Base-by-base conservation (phyloP, 1,284 basidiomycete genomes). In the Moniliella sp. region DNA sequence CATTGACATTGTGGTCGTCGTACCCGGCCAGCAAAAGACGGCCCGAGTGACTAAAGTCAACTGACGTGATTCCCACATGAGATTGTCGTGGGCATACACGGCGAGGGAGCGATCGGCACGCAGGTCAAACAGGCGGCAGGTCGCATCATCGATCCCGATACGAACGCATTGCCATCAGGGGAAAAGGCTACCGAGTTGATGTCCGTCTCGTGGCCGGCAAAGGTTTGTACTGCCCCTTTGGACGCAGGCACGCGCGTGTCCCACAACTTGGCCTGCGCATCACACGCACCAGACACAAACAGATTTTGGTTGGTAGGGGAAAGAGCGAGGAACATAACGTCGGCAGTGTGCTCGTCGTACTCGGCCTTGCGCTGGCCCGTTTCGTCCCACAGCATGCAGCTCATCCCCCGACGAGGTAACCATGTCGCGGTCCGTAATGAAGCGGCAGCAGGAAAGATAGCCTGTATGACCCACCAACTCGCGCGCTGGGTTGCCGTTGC, bases 171-270 rank as follows among this genome's bases (percentile, higher is more conserved):
- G 45, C 88, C 88, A 56, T 91, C 93, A 32, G 88, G 88, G 79
- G 94, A 94, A 67, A 94, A 94, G 81, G 80, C 78, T 27, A 97
- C 88, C 36, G 88, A 83, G 63, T 99, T 99, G 66, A 99, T 94
- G 61, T 99, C 91, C 34, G 82, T 86, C 64, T 94, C 88, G 60
- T 97, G 91, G 25, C 88, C 91, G 34, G 82, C 83, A 61, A 99
- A 97, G 3, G 88, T 93, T 66, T 97, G 91, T 5, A 86, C 88
- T 11, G 86, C 83, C 53, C 84, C 82, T 43, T 84, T 84, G 45
- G 76, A 83, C 86, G n/a, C n/a, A n/a, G n/a, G n/a, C n/a, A n/a
- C n/a, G 44, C 88, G 75, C 53, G 93, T 91, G 64, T 97, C 91
- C 88, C 91, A 97, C 32, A 99, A 71, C 62, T 94, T 94, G 18